Base-by-base conservation (phyloP, 2,329 filamentous ascomycete genomes). In the Fusarium cyanostomum region DNA sequence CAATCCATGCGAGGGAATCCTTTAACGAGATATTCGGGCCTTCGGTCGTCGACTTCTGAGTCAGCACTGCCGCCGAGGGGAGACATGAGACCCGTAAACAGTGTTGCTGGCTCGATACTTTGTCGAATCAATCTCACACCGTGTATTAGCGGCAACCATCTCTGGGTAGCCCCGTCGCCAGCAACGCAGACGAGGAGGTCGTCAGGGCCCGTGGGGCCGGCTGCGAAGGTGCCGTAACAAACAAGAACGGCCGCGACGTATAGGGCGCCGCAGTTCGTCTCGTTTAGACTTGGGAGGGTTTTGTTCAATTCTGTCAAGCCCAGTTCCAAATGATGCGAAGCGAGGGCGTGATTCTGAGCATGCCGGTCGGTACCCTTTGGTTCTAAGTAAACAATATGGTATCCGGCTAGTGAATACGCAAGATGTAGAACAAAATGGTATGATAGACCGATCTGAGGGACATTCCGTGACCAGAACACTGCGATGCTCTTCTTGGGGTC, bases 361-460 rank as follows among this genome's bases (percentile, higher is more conserved):
- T 62, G 56, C 4, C 64, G 56, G 11, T 71, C 67, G 18, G 53
- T 54, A 16, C 63, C 62, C 24, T 62, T 62, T 4, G 57, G 53
- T 44, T 67, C 69, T 7, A 62, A 45, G 27, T 64, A 67, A 10
- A 57, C 65, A 8, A 74, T 44, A 48, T 74, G 72, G 24, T 72
- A 72, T 5, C 59, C 71, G 8, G 71, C 59, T 10, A 74, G 56
- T 8, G 71, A 62, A 57, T 72, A 69, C 26, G 66, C 56, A 45
- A 74, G 71, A 42, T 73, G 71, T 5, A 74, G 66, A 12, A 73
- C 66, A 41, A 71, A 74, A 16, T 69, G 71, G 39, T 73, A 69
- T 8, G 64, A 57, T 24, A 74, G 28, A 6, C 71, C 70, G 12
- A 74, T 72, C 18, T 67, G 55, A 4, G 72, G 71, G 11, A 69